Evolutionary conservation across 2,329 filamentous ascomycete species (phyloP), one percentile per base, ranked within the genome.

Genomic region (Colletotrichum simmondsii): DNA sequence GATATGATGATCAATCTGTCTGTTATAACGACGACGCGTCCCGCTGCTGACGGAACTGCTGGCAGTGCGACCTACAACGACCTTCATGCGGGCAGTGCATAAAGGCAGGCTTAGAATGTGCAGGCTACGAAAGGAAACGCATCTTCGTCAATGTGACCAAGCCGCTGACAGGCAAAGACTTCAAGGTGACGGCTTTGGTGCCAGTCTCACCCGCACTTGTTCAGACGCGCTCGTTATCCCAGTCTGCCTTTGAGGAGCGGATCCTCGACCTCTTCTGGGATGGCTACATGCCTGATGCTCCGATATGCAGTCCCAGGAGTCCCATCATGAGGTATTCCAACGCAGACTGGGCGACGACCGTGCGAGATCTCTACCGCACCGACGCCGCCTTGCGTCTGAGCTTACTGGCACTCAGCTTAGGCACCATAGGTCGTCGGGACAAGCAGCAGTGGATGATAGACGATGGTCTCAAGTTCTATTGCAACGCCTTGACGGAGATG

Each of bases 391-490:
- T 75, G 32, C 63, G 67, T 3, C 74, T 70, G 49, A 74, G 75
- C 1, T 58, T 77, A 3, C 24, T 77, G n/a, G 77, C 77, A 4
- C 71, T 78, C 28, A 76, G 76, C 12, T 70, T 75, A 19, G 75
- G 73, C 1, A 76, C 76, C 6, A 62, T 78, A 3, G 75, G 76
- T 2, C 72, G 74, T 24, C 59, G 72, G 6, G 75, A 77, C 30
- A 72, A 62, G 37, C 70, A 77, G 22, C 72, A 73, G 26, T 73
- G 74, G 59, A 71, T 76, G 49, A 60, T 74, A 1, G 69, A 71
- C 3, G 75, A 77, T 37, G 75, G 76, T 4, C 65, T 78, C 8
- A 70, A 75, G 22, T 71, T 76, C 11, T 78, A 78, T 35, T 76
- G 75, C 22, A 57, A 35, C 5, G 75, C 77, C 12, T 62, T 77